Evolutionary conservation across 805 yeast genomes (phyloP).

Genomic region (Candida sphagnicola): DNA sequence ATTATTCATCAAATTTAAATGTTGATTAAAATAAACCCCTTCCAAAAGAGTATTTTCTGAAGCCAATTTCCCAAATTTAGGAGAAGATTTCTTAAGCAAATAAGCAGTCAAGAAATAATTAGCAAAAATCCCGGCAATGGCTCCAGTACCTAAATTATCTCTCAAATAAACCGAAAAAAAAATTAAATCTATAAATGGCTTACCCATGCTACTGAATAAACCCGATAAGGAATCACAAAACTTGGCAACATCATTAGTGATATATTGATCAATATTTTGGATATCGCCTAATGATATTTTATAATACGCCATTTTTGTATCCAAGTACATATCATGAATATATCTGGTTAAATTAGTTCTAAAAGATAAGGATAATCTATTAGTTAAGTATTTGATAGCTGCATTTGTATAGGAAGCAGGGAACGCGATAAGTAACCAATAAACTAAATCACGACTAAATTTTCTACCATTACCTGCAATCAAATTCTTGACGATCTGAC

Average conservation of each 20-base stretch:
- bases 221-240: slow-evolving; percentile 81
- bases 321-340: slow-evolving; percentile 86
- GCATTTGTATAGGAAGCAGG: slow-evolving; percentile 94
- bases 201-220: slow-evolving; percentile 83
- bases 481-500: slow-evolving; percentile 85
- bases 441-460: slow-evolving; percentile 70
- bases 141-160: slow-evolving; percentile 83
- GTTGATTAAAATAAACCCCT: slow-evolving; percentile 85
- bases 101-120: slow-evolving; percentile 81
- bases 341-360: slow-evolving; percentile 81
- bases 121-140: slow-evolving; percentile 73
- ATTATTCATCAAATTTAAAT: slow-evolving; percentile 78
- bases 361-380: slow-evolving; percentile 74
- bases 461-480: slow-evolving; percentile 75
- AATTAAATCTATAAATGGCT: slow-evolving; percentile 82
- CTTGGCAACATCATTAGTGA: slow-evolving; percentile 77
- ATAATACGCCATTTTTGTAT: slow-evolving; percentile 75
- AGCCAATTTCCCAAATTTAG: slow-evolving; percentile 77
- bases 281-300: slow-evolving; percentile 63
- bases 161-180: slow-evolving; percentile 81
- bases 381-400: slow-evolving; percentile 76
- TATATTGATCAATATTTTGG: slow-evolving; percentile 77
- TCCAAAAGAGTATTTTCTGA: slow-evolving; percentile 73
- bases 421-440: slow-evolving; percentile 87
- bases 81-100: slow-evolving; percentile 68